Base-by-base conservation (phyloP, 1,284 basidiomycete species). In the Ceratobasidium sp. region DNA sequence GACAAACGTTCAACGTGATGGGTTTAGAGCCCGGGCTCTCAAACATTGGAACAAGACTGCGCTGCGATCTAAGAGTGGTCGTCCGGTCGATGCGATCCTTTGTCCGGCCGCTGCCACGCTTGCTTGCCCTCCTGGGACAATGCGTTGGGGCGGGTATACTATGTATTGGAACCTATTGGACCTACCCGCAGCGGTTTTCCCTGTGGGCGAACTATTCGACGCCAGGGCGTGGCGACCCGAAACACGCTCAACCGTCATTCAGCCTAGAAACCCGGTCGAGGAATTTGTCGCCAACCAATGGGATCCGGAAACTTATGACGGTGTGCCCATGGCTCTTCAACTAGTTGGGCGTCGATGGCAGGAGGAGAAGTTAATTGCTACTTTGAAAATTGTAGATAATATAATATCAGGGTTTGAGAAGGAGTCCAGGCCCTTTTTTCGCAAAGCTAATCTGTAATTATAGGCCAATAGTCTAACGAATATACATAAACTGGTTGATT, bases 141-240 rank as follows among this genome's bases (percentile, higher is more conserved):
- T 81, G 23, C 77, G 80, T 71, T 83, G 81, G 80, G 82, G 81
- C 82, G 78, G 79, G 2, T 85, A 85, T 74, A 81, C 80, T 13
- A 81, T 80, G 1, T 81, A 83, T 71, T 85, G 83, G 81, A 87
- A 87, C 73, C 72, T 86, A 66, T 74, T 81, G 70, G 85, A 87
- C 75, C 83, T 82, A 68, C 79, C 84, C 1, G 80, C 79, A 19
- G 81, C 79, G 9, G 82, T 82, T 14, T 83, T 87, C 75, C 86
- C 85, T 33, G 80, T 81, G 39, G 79, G 78, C 3, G 62, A 69
- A n/a, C 21, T 50, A 13, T 50, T 66, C 29, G 50, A 66, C 46
- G 64, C 53, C 11, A 54, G 39, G 16, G 16, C 62, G 62, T 54
- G 50, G 50, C n/a, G n/a, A n/a, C n/a, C n/a, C n/a, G n/a, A n/a